Percentiles rank a stretch among this genome's conserved stretches.
phyloP scores from a whole-genome alignment of 2,329 filamentous ascomycete species.

The Canariomyces notabilis region DNA sequence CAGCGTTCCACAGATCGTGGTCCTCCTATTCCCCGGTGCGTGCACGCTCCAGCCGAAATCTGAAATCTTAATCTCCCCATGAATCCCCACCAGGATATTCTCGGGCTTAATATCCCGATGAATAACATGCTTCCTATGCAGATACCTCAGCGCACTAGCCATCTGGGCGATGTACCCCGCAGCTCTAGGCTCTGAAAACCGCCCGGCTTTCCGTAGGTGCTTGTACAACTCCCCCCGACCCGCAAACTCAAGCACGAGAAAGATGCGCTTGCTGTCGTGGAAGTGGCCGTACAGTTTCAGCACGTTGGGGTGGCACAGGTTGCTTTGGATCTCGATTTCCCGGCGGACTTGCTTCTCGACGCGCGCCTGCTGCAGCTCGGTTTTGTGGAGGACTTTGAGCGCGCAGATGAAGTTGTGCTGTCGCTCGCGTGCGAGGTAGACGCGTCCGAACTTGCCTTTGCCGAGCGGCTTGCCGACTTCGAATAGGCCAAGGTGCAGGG shows the following conservation, averaged over 20 bases:
- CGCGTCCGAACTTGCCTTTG: conserved; percentile 82
- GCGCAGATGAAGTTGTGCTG: conserved; percentile 78
- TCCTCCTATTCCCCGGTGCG: conserved; percentile 86
- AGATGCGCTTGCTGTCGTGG: conserved; percentile 82
- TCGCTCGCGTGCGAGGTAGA: conserved; percentile 78
- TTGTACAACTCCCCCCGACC: conserved; percentile 85
- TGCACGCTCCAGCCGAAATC: conserved; percentile 99
- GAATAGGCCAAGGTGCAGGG: conserved; percentile 90
- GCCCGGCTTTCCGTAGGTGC: conserved; percentile 70
- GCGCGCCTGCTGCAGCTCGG: conserved; percentile 69
- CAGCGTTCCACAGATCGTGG: conserved; percentile 94
- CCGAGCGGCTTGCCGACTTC: conserved; percentile 83
- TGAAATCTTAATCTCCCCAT: conserved; percentile 97
- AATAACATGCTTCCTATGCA: conserved; percentile 96
- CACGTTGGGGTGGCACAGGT: conserved; percentile 81
- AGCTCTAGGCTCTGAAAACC: conserved; percentile 81
- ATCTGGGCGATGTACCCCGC: conserved; percentile 86
- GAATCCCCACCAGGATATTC: conserved; percentile 92
- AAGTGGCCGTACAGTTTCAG: conserved; percentile 81
- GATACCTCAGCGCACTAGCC: conserved; percentile 79
- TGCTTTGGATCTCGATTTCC: conserved; percentile 86
- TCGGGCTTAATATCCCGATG: conserved; percentile 97
- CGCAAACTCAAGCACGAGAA: conserved; percentile 84
- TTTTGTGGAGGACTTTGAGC: conserved; percentile 81
- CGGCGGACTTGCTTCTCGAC: conserved; percentile 84